A percentile compares a stretch with the other conserved stretches of the same genome.
Conservation (phyloP, 1,284 basidiomycete species). For the Sporisorium graminicola region DNA sequence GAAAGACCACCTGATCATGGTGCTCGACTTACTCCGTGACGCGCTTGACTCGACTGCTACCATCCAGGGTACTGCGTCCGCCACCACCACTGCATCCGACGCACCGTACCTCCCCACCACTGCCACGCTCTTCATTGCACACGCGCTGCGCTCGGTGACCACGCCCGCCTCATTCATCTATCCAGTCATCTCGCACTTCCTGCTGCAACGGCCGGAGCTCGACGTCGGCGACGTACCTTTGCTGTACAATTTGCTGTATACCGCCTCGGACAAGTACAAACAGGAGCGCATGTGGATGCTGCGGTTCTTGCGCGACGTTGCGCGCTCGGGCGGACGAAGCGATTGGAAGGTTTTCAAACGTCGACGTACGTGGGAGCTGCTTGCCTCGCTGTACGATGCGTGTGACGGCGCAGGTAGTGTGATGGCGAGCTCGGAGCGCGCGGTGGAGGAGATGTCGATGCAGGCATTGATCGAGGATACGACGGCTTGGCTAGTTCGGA, state of each 20-base stretch:
- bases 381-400: constrained; percentile 81
- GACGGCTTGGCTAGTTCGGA: constrained; percentile 32
- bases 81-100: constrained; percentile 61
- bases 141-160: constrained; percentile 82
- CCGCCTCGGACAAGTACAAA: constrained; percentile 80
- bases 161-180: constrained; percentile 85
- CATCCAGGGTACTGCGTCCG: constrained; percentile 19
- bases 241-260: constrained; percentile 85
- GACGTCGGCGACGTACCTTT: constrained; percentile 84
- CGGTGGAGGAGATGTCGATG: constrained; percentile 39
- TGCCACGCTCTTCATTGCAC: constrained; percentile 82
- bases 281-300: constrained; percentile 87
- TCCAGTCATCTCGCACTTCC: constrained; percentile 82
- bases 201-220: constrained; percentile 83
- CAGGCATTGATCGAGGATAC: constrained; percentile 41
- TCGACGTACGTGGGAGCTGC: constrained; percentile 86
- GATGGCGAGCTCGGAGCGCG: constrained; percentile 18
- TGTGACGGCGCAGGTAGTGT: constrained; percentile 71
- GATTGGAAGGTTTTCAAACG: constrained; percentile 87
- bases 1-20: constrained; percentile 80
- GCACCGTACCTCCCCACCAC: constrained; percentile 77
- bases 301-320: constrained; percentile 83
- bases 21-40: constrained; percentile 77
- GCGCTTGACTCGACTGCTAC: constrained; percentile 21
- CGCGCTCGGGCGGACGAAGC: constrained; percentile 75